phyloP scores from a whole-genome alignment of 805 yeast genomes.

The Cyberlindnera euphorbiiphila region DNA sequence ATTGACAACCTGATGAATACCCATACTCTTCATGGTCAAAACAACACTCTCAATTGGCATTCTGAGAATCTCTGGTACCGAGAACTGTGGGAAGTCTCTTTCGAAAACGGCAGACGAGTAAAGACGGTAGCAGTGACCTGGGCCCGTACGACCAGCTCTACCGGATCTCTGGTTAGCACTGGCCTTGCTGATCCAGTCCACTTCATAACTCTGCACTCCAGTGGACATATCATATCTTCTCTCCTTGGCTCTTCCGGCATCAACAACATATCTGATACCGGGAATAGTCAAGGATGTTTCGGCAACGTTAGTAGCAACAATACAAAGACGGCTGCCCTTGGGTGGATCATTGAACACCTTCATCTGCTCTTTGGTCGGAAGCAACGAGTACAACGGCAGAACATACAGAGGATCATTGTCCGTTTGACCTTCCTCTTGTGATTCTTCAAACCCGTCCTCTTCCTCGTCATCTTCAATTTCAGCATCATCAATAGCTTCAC shows the following conservation, averaged over 20 bases:
- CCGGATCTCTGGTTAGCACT: constrained; percentile 95
- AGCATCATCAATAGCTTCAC: constrained; percentile 34
- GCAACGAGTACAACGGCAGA: constrained; percentile 83
- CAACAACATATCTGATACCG: constrained; percentile 90
- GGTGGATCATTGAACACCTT: constrained; percentile 88
- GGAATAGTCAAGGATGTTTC: constrained; percentile 97
- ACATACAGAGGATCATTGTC: constrained; percentile 81
- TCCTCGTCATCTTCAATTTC: constrained; percentile 39
- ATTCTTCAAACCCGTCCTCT: constrained; percentile 66
- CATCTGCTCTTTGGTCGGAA: constrained; percentile 95
- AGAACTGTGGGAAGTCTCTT: constrained; percentile 75
- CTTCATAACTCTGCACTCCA: constrained; percentile 89
- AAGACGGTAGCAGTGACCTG: constrained; percentile 93
- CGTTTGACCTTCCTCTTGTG: constrained; percentile 64
- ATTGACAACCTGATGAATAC: constrained; percentile 82
- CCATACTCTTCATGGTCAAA: constrained; percentile 94
- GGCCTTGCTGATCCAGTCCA: constrained; percentile 92
- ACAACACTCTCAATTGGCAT: constrained; percentile 98
- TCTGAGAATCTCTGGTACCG: constrained; percentile 84
- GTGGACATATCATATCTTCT: constrained; percentile 75
- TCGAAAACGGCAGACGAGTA: constrained; percentile 94
- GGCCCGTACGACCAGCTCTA: constrained; percentile 98
- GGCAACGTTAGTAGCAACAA: constrained; percentile 96
- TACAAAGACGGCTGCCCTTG: constrained; percentile 77
- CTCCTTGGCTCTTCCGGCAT: constrained; percentile 92